phyloP scores from a whole-genome alignment of 129 eudicot genomes.

The Pulicaria dysenterica region DNA sequence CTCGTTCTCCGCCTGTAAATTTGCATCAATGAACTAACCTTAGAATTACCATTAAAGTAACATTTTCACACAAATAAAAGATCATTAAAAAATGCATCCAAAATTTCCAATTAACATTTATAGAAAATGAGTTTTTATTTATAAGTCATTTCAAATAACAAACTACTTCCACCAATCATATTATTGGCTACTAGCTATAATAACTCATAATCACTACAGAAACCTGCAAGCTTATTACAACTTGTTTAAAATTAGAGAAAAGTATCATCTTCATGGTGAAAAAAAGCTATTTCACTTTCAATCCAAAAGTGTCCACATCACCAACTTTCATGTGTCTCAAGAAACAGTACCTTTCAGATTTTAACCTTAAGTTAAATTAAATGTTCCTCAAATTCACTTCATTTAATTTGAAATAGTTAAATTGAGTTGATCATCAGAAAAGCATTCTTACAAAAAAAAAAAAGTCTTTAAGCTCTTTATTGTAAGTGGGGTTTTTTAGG shows the following conservation, averaged over 20 bases:
- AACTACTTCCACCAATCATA: conserved; percentile 17
- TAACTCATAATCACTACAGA: conserved; percentile 12
- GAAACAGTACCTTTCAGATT: neutral
- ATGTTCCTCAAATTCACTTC: conserved; percentile 15
- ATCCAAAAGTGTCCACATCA: conserved; percentile 4
- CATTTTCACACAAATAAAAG: neutral
- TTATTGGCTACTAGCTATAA: neutral
- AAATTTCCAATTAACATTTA: neutral
- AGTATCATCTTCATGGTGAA: conserved; percentile 6
- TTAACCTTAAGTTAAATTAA: neutral
- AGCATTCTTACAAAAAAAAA: neutral
- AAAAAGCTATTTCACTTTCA: neutral
- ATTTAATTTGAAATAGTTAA: conserved; percentile 7
- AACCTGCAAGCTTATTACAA: neutral
- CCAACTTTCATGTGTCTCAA: neutral
- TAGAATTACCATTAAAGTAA: conserved; percentile 1
- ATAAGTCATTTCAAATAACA: neutral
- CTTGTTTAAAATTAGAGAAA: neutral
- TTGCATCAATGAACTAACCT: conserved; percentile 22
- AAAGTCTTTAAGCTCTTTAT: neutral
- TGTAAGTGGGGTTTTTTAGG: conserved; percentile 17
- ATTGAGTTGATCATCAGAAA: neutral
- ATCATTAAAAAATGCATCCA: neutral
- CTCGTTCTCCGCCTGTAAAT: conserved; percentile 74
- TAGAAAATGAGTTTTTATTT: conserved; percentile 9